Evolutionary conservation across 106 monocot genomes (phyloP), one percentile per base, ranked within the genome.

Genomic region (Dioscorea zingiberensis): DNA sequence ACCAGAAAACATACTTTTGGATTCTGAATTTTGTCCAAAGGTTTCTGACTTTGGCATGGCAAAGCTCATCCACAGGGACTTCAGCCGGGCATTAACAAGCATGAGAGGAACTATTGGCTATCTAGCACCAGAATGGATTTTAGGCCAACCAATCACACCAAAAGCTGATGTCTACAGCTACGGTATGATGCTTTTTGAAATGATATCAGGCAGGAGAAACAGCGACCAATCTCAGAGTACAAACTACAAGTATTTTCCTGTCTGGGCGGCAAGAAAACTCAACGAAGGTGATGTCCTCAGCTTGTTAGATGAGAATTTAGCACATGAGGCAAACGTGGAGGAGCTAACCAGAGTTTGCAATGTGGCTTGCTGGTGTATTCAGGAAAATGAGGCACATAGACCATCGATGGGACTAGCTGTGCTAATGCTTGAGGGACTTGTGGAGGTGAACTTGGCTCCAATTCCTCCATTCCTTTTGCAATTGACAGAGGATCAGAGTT

Each of bases 91-190:
- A 7, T 49, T 87, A 25, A 87, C 82, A 5, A 87, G 83, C 7
- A 87, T 83, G 83, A 76, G 78, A 38, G 83, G 86, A 18, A 83
- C 86, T 5, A 55, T 81, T 2, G 83, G 86, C 24, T 87, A 87
- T 38, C 72, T 87, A 11, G 86, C 86, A 13, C 86, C 86, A 6
- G 83, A 87, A 51, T 87, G 86, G 86, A 76, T 87, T 32, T 71
- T 76, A 3, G 86, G 86, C 22, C 22, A 70, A 16, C 75, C 86
- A 0, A 79, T 86, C 26, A 82, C 79, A 0, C 46, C 76, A 0
- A 87, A 87, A 44, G 75, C 69, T 9, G 86, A 87, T 54, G 82
- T 83, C 25, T 87, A 81, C 30, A 83, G 79, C 79, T 87, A 63
- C 25, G 86, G 86, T 4, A 76, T 83, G 83, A 83, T 83, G 83